phyloP scores from a whole-genome alignment of 2,329 filamentous ascomycete genomes.

The Pseudogymnoascus sp. region DNA sequence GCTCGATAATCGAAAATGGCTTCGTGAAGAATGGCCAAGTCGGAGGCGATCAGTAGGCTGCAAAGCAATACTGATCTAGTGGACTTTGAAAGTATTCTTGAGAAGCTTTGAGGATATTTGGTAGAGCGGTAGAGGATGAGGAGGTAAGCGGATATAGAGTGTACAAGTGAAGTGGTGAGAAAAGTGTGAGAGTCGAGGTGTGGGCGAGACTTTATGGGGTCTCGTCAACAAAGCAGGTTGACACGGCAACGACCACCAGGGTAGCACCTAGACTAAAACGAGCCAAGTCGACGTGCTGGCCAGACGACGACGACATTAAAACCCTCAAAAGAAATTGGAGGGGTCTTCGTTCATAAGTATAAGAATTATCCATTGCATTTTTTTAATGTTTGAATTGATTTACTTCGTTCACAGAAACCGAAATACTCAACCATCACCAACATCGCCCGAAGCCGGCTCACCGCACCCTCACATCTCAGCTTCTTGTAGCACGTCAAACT shows the following conservation, averaged over 20 bases:
- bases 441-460: not conserved
- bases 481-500: not conserved
- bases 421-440: not conserved
- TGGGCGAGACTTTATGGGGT: constrained; percentile 30
- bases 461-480: not conserved
- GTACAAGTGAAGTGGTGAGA: constrained; percentile 24
- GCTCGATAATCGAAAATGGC: constrained; percentile 36
- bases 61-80: constrained; percentile 39
- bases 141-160: constrained; percentile 24
- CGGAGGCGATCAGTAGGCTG: constrained; percentile 37
- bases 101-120: constrained; percentile 21
- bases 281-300: constrained; percentile 7
- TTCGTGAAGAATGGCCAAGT: constrained; percentile 37
- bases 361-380: constrained; percentile 4
- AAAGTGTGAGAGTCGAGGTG: constrained; percentile 18
- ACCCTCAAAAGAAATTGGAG: constrained; percentile 4
- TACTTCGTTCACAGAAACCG: not conserved
- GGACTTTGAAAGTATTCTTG: constrained; percentile 25
- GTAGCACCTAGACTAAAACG: constrained; percentile 16
- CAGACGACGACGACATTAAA: constrained; percentile 1
- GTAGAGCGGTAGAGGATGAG: constrained; percentile 28
- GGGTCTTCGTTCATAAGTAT: constrained; percentile 3
- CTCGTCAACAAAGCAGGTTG: constrained; percentile 26
- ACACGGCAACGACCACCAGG: constrained; percentile 33
- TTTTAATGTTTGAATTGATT: not conserved